These are phyloP conservation scores for Dothistroma septosporum DNA, from an alignment of 2,329 filamentous ascomycete species.

Conservation along the genomic window DNA sequence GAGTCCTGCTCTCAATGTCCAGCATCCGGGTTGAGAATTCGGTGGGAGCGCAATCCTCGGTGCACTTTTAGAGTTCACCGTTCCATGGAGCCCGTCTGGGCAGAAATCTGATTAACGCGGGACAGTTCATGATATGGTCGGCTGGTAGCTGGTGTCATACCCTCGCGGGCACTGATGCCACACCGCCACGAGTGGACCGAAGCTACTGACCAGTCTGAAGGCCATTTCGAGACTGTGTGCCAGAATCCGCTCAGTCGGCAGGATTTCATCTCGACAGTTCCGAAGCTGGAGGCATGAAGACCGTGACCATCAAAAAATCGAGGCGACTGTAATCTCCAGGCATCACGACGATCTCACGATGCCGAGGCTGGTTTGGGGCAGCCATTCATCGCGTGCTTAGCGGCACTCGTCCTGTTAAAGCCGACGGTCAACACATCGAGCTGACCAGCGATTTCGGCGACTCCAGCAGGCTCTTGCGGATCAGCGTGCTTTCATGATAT, in stretches of 20 bases:
- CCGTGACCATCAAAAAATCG: constrained; percentile 9
- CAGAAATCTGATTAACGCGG: no score
- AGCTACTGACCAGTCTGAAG: not conserved
- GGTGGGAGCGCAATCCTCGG: no score
- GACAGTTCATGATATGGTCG: no score
- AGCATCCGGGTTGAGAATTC: no score
- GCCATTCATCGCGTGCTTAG: constrained; percentile 7
- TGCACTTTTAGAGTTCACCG: no score
- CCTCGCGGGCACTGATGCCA: no score
- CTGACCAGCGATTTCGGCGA: constrained; percentile 19
- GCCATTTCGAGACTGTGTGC: constrained; percentile 1
- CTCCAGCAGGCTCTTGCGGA: constrained; percentile 23
- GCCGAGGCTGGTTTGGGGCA: not conserved
- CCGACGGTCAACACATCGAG: constrained; percentile 4
- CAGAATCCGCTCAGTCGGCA: constrained; percentile 6
- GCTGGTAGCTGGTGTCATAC: no score
- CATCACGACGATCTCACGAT: constrained; percentile 5
- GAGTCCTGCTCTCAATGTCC: no score
- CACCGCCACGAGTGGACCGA: no score
- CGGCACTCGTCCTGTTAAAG: not conserved
- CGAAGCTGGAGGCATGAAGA: constrained; percentile 3
- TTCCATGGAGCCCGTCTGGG: no score
- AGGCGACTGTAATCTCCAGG: constrained; percentile 12
- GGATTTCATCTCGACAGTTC: constrained; percentile 5
- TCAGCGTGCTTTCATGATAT: constrained; percentile 10